These are phyloP conservation scores for Raphanus sativus DNA, from an alignment of 345 rosid genomes.

Conservation along the genomic window DNA sequence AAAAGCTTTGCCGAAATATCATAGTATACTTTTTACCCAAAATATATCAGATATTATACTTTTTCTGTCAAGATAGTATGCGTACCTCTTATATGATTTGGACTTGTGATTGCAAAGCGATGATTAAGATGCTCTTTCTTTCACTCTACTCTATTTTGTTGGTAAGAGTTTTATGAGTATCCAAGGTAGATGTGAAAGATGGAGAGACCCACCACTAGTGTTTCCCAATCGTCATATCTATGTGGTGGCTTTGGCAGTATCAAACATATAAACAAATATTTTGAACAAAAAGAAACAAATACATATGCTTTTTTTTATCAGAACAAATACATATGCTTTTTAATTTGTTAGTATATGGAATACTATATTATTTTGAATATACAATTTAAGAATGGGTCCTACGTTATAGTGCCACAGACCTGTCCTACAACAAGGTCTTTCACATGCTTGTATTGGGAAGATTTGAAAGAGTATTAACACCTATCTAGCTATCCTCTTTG, in stretches of 20 bases:
- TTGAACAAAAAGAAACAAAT: not conserved
- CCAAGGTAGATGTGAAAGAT: slow-evolving; percentile 41
- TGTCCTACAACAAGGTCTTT: slow-evolving; percentile 59
- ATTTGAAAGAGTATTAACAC: slow-evolving; percentile 29
- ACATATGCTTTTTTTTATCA: not conserved
- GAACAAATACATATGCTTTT: not conserved
- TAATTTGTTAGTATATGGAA: slow-evolving; percentile 20
- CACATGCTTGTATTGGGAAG: slow-evolving; percentile 64
- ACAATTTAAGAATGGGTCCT: slow-evolving; percentile 42
- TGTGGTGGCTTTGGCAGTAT: slow-evolving; percentile 30
- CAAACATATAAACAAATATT: slow-evolving; percentile 3
- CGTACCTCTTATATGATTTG: not conserved
- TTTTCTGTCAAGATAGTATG: not conserved
- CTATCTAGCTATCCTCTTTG: slow-evolving; percentile 36
- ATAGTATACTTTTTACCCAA: not conserved
- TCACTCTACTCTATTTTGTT: slow-evolving; percentile 23
- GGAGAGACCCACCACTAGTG: slow-evolving; percentile 41
- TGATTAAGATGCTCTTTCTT: slow-evolving; percentile 31
- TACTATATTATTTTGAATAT: not conserved
- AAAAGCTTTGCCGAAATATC: not conserved
- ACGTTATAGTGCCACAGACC: slow-evolving; percentile 41
- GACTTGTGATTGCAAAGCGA: slow-evolving; percentile 21
- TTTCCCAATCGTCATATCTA: slow-evolving; percentile 35
- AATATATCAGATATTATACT: not conserved
- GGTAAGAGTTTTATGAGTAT: slow-evolving; percentile 35